phyloP scores from a whole-genome alignment of 1,284 basidiomycete genomes.

The Ustilago shanxiensis region DNA sequence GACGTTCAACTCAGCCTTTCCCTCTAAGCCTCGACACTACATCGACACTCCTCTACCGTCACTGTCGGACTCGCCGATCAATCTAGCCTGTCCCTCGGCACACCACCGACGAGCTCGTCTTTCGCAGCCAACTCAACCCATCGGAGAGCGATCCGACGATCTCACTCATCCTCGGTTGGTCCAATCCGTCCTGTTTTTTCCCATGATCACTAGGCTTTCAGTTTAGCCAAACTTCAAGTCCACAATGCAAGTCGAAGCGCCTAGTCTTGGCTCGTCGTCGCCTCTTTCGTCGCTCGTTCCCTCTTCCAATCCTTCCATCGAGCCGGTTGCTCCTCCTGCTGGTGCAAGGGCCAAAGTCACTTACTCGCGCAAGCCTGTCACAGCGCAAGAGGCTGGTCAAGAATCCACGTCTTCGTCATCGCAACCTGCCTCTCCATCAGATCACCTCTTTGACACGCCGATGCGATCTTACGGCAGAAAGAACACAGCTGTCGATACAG shows the following conservation, averaged over 20 bases:
- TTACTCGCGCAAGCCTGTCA: conserved; percentile 37
- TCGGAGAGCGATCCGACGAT: background rate
- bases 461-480: conserved; percentile 35
- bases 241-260: conserved; percentile 36
- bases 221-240: background rate
- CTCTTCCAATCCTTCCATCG: conserved; percentile 47
- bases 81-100: background rate
- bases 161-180: background rate
- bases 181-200: background rate
- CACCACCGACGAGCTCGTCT: background rate
- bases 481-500: background rate
- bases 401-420: conserved; percentile 37
- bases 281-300: conserved; percentile 42
- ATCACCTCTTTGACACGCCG: conserved; percentile 39
- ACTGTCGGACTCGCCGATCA: background rate
- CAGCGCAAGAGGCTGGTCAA: conserved; percentile 3
- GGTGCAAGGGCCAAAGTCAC: conserved; percentile 38
- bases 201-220: background rate
- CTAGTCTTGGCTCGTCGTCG: conserved; percentile 16
- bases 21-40: background rate
- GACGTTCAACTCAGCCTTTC: conserved; percentile 9
- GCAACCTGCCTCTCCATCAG: conserved; percentile 30
- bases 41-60: background rate
- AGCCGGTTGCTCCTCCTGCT: conserved; percentile 7
- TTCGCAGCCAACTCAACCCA: background rate